Evolutionary conservation across 345 rosid species (phyloP).

Genomic region (Cardamine occulta): DNA sequence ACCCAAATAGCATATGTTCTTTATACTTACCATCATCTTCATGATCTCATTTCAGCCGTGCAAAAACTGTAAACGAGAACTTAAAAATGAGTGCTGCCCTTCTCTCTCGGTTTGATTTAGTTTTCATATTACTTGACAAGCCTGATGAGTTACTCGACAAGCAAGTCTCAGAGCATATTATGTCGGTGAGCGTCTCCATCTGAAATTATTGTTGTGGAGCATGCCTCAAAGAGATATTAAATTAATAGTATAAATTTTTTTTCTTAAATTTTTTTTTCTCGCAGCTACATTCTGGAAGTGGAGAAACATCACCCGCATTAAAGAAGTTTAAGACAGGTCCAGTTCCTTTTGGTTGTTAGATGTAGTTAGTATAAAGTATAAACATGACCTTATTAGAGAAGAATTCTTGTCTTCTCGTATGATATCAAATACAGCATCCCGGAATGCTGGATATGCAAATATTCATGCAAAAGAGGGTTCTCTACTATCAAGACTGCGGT

Average conservation of each 20-base stretch:
- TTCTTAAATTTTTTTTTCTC: slow-evolving; percentile 10
- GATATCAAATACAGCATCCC: slow-evolving; percentile 52
- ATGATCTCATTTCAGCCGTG: slow-evolving; percentile 80
- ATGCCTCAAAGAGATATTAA: slow-evolving; percentile 24
- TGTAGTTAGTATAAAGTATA: slow-evolving; percentile 1
- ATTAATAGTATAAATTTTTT: slow-evolving; percentile 6
- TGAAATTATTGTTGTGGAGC: slow-evolving; percentile 24
- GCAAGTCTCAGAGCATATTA: slow-evolving; percentile 90
- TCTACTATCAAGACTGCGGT: slow-evolving; percentile 77
- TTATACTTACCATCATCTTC: slow-evolving; percentile 19
- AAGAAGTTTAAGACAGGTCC: slow-evolving; percentile 63
- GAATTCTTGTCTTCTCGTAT: slow-evolving; percentile 18
- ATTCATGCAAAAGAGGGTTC: slow-evolving; percentile 55
- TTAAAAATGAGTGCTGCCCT: slow-evolving; percentile 96
- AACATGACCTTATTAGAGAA: slow-evolving; percentile 1
- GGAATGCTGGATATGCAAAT: slow-evolving; percentile 48
- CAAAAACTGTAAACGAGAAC: slow-evolving; percentile 97
- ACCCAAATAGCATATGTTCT: slow-evolving; percentile 1
- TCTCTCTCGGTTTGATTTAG: slow-evolving; percentile 95
- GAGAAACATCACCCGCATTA: slow-evolving; percentile 52
- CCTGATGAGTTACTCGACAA: slow-evolving; percentile 94
- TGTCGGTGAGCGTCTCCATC: slow-evolving; percentile 73
- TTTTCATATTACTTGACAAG: slow-evolving; percentile 94
- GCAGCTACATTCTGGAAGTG: slow-evolving; percentile 88
- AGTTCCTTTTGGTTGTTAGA: slow-evolving; percentile 37